Conservation (phyloP, 306 rosid genomes). For the Vachellia pachyceras region DNA sequence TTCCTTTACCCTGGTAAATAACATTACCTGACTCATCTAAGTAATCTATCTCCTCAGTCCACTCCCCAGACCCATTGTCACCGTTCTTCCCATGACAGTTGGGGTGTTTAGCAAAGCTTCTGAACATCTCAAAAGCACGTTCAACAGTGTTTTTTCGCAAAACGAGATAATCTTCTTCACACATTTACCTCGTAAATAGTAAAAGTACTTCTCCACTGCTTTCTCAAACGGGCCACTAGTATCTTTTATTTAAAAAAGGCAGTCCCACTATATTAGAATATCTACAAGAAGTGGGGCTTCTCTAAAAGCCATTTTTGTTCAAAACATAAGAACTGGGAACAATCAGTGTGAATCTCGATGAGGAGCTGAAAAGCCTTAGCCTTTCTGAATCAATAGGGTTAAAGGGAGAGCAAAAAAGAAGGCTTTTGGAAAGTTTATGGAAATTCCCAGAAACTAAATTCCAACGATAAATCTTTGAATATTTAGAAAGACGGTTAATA, state of each 20-base stretch:
- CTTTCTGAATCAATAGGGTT: constrained; percentile 9
- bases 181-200: no score
- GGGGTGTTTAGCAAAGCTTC: no score
- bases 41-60: constrained; percentile 91
- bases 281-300: constrained; percentile 38
- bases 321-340: background rate
- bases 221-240: no score
- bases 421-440: constrained; percentile 9
- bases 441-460: constrained; percentile 1
- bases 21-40: constrained; percentile 87
- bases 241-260: constrained; percentile 43
- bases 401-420: background rate
- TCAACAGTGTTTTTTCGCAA: no score
- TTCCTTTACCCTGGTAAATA: constrained; percentile 78
- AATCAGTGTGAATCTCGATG: constrained; percentile 29
- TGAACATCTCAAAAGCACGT: no score
- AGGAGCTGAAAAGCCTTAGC: constrained; percentile 44
- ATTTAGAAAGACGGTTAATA: background rate
- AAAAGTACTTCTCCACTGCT: no score
- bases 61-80: constrained; percentile 52
- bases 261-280: constrained; percentile 23
- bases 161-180: no score
- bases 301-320: constrained; percentile 18
- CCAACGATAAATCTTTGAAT: constrained; percentile 17
- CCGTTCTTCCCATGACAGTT: constrained; percentile 46